Base-by-base conservation (phyloP, 352 stramenopile genomes). In the Achlya hypogyna region DNA sequence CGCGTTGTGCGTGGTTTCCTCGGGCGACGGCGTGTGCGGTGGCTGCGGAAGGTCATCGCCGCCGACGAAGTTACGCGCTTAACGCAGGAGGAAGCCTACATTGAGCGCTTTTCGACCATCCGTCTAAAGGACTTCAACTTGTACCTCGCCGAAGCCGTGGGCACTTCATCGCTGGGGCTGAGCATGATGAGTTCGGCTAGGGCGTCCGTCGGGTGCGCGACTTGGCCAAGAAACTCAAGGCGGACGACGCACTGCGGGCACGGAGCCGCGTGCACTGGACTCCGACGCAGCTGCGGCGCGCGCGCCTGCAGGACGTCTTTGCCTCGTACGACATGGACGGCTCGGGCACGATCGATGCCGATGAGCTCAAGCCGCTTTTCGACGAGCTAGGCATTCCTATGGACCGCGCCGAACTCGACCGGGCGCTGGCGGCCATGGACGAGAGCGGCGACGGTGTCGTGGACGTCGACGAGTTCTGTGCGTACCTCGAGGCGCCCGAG, bases 271-370 rank as follows among this genome's bases (percentile, higher is more conserved):
- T 22, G 23, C 54, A 51, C 35, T 32, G 23, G 20, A 4, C 32
- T 1, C 35, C 40, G 2, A 38, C 25, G n/a, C 35, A 22, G 20
- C 20, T 31, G 20, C 54, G 54, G 3, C 54, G 54, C 16, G 54
- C 54, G 6, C 32, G 32, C 18, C n/a, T 64, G 9, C 32, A 31
- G 10, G 54, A 64, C 38, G 32, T 64, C 18, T 90, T 90, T 66
- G 72, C 72, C 20, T 75, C 78, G 63, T 90, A 86, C 47, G 79
- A 88, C 56, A 63, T 74, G 51, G 79, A 90, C 63, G 59, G 51
- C 2, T 88, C 72, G 52, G 79, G 78, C 14, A 72, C 73, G 45
- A 86, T 90, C 18, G 78, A 88, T 45, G 51, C 69, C 22, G 22
- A 23, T 12, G 79, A 90, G 67, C 72, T 90, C 27, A 71, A 69